Evolutionary conservation across 1,284 basidiomycete genomes (phyloP).

Genomic region (Cryptococcus sp.): DNA sequence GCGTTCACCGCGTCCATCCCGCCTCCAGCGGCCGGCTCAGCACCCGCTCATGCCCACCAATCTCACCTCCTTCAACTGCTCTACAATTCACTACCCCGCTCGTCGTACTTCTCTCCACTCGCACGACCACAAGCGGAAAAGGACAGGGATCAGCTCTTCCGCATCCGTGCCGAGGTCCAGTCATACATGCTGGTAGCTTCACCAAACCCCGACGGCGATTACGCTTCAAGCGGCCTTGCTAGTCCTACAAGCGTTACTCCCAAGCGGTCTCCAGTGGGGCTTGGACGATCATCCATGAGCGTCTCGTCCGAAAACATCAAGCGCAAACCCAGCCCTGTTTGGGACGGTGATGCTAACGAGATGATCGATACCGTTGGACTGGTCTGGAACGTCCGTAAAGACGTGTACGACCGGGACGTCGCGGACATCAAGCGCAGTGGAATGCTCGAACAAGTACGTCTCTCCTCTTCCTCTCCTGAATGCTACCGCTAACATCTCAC

Average conservation of each 20-base stretch:
- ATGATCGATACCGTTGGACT: constrained; percentile 39
- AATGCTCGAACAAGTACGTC: constrained; percentile 41
- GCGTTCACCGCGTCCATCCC: constrained; percentile 38
- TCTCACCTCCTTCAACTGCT: constrained; percentile 47
- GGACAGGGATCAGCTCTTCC: constrained; percentile 55
- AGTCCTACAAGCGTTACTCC: constrained; percentile 8
- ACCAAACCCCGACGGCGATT: constrained; percentile 16
- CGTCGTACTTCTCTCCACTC: constrained; percentile 40
- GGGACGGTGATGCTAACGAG: constrained; percentile 24
- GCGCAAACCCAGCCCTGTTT: constrained; percentile 36
- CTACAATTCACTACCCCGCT: constrained; percentile 39
- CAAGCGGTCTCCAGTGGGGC: constrained; percentile 14
- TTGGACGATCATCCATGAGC: constrained; percentile 9
- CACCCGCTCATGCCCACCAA: constrained; percentile 31
- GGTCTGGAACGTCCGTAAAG: constrained; percentile 41
- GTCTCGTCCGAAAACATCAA: constrained; percentile 17
- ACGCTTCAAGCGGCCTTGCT: constrained; percentile 15
- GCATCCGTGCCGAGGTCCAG: constrained; percentile 49
- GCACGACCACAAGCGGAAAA: constrained; percentile 42
- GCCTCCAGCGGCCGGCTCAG: constrained; percentile 16
- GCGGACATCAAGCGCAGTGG: constrained; percentile 30
- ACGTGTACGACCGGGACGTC: constrained; percentile 39
- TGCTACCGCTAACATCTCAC: background rate
- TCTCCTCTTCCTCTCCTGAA: background rate
- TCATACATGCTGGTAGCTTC: constrained; percentile 30